Evolutionary conservation across 176 grass and related monocot genomes (phyloP).

Genomic region (Aegilops umbellulata): DNA sequence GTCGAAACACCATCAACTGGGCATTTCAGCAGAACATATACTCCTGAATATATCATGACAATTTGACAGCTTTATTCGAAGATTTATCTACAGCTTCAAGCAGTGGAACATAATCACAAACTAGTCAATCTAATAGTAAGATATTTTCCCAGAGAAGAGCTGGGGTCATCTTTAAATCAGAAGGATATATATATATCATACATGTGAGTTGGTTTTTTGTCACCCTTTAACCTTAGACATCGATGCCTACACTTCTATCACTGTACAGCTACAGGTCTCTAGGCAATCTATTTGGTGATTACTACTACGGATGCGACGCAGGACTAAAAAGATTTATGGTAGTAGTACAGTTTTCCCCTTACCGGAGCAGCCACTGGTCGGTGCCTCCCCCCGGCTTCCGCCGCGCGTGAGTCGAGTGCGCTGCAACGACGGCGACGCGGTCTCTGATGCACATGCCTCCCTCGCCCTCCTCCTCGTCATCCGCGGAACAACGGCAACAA

Average conservation of each 20-base stretch:
- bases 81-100: neutral
- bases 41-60: conserved; percentile 2
- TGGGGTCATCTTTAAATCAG: neutral
- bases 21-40: neutral
- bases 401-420: neutral
- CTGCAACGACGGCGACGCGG: neutral
- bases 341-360: neutral
- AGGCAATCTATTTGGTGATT: neutral
- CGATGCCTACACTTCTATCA: neutral
- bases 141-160: neutral
- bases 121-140: neutral
- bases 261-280: neutral
- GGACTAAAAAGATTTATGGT: neutral
- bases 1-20: conserved; percentile 12
- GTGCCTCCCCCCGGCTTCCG: neutral
- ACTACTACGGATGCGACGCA: neutral
- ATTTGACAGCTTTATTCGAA: neutral
- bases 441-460: neutral
- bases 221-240: neutral
- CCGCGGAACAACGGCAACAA: too few species aligned
- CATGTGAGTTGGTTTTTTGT: neutral
- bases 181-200: neutral
- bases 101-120: neutral
- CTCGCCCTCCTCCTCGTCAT: neutral
- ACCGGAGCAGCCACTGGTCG: neutral